These are phyloP conservation scores for Spencermartinsiella europaea DNA, from an alignment of 805 yeast species.

Conservation along the genomic window DNA sequence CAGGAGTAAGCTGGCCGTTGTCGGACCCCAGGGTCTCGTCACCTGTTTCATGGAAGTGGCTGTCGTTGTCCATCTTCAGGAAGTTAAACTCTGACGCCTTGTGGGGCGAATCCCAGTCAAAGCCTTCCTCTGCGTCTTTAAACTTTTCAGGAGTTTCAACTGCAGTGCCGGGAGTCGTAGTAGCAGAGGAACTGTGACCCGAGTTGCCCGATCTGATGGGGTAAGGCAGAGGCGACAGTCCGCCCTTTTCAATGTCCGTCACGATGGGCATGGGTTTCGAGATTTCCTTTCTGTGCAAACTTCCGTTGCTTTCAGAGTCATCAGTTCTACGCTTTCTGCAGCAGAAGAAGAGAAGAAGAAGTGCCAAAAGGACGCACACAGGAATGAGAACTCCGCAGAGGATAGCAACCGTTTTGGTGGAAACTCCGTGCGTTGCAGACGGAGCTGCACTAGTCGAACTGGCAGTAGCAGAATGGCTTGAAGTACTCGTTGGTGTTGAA, in stretches of 20 bases:
- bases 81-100: constrained; percentile 33
- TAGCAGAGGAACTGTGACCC: constrained; percentile 10
- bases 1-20: neutral
- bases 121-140: constrained; percentile 13
- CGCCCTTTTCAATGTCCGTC: constrained; percentile 26
- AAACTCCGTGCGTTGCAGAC: constrained; percentile 16
- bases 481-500: constrained; percentile 22
- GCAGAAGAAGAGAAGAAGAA: constrained; percentile 54
- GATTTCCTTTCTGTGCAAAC: neutral
- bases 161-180: constrained; percentile 8
- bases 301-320: neutral
- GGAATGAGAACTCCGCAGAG: constrained; percentile 90
- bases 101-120: constrained; percentile 32
- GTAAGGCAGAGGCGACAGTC: constrained; percentile 5
- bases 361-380: constrained; percentile 44
- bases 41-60: constrained; percentile 5
- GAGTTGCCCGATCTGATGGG: constrained; percentile 9
- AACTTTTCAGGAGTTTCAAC: constrained; percentile 18
- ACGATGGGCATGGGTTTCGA: constrained; percentile 19
- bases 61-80: constrained; percentile 30
- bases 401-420: constrained; percentile 64
- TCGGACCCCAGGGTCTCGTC: constrained; percentile 8
- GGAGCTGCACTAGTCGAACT: constrained; percentile 25
- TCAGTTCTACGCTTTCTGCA: constrained; percentile 38
- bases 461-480: constrained; percentile 29